phyloP scores from a whole-genome alignment of 2,329 filamentous ascomycete genomes.

The Clathrospora elynae region DNA sequence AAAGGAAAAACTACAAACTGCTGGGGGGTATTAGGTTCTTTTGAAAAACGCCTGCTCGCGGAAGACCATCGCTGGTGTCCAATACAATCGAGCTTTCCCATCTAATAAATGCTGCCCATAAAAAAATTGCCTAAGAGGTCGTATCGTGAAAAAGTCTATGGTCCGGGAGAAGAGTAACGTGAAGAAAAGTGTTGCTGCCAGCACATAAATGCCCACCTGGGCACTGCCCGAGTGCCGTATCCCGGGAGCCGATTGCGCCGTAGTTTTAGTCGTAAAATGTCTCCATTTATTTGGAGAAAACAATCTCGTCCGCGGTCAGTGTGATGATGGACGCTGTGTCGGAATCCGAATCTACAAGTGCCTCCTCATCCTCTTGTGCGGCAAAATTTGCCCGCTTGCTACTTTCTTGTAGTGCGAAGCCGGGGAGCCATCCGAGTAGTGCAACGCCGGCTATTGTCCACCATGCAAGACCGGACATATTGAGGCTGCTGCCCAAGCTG shows the following conservation, averaged over 20 bases:
- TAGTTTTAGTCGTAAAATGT: conserved; percentile 23
- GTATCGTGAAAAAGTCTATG: conserved; percentile 20
- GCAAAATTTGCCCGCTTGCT: conserved; percentile 42
- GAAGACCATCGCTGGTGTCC: conserved; percentile 26
- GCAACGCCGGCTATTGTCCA: conserved; percentile 85
- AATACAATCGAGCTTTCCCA: conserved; percentile 20
- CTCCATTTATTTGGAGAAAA: conserved; percentile 38
- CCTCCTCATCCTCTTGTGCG: conserved; percentile 38
- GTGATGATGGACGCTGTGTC: conserved; percentile 43
- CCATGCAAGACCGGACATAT: conserved; percentile 89
- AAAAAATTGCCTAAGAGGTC: conserved; percentile 15
- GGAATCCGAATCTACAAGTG: conserved; percentile 35
- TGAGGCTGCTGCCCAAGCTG: conserved; percentile 74
- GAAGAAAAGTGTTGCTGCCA: conserved; percentile 19
- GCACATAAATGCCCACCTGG: conserved; percentile 11
- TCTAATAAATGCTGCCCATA: conserved; percentile 26
- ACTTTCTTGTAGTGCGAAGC: conserved; percentile 69
- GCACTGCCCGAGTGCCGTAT: conserved; percentile 5
- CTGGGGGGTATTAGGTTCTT: conserved; percentile 34
- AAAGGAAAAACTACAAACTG: conserved; percentile 17
- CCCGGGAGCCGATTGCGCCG: conserved; percentile 19
- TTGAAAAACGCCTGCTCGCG: conserved; percentile 33
- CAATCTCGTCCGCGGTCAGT: conserved; percentile 38
- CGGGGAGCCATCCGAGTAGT: conserved; percentile 61
- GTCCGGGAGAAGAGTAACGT: conserved; percentile 12